Evolutionary conservation across 1,139 yeast genomes (phyloP).

Genomic region (Taphrina populina): DNA sequence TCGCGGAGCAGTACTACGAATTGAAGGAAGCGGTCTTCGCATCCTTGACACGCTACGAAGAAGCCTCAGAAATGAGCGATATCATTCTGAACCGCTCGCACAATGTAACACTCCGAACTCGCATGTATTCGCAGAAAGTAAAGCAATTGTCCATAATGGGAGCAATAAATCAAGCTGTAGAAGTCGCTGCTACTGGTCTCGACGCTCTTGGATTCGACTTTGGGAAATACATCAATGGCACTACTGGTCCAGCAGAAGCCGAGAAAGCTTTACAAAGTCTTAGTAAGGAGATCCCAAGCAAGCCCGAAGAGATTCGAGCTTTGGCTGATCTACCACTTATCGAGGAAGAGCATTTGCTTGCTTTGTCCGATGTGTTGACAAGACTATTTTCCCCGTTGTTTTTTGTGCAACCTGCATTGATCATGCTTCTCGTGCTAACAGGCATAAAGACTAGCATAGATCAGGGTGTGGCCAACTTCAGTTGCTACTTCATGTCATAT

Average conservation of each 20-base stretch:
- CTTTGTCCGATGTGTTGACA: constrained; percentile 11
- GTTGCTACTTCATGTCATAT: constrained; percentile 16
- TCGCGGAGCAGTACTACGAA: constrained; percentile 11
- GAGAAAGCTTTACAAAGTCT: constrained; percentile 4
- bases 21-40: constrained; percentile 15
- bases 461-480: constrained; percentile 10
- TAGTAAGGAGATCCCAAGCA: constrained; percentile 8
- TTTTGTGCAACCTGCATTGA: constrained; percentile 3
- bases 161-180: constrained; percentile 4
- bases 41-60: constrained; percentile 16
- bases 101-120: constrained; percentile 1
- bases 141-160: constrained; percentile 7
- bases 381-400: constrained; percentile 6
- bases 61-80: constrained; percentile 1
- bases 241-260: background rate
- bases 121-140: constrained; percentile 10
- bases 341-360: constrained; percentile 2
- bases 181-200: constrained; percentile 4
- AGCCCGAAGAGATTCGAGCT: background rate
- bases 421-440: constrained; percentile 2
- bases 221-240: constrained; percentile 7
- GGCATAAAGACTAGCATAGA: constrained; percentile 6
- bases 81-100: constrained; percentile 3
- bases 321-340: constrained; percentile 6
- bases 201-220: constrained; percentile 10